Conservation (phyloP, 2,329 filamentous ascomycete species). For the Blastomyces percursus region DNA sequence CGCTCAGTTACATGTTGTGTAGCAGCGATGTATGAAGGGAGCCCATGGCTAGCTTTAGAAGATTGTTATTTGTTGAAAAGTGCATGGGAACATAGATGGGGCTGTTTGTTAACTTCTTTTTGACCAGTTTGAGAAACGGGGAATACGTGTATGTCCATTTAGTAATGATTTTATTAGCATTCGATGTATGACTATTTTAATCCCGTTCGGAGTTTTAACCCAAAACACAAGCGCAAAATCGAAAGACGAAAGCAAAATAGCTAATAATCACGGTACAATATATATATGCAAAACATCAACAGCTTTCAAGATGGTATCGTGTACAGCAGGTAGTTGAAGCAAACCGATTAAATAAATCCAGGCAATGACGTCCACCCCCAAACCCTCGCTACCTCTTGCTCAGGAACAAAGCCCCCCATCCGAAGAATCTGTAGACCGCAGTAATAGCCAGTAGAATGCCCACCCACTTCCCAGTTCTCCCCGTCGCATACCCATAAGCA, state of each 20-base stretch:
- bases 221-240: not conserved
- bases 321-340: not conserved
- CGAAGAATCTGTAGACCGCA: slow-evolving; percentile 58
- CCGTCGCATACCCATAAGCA: slow-evolving; percentile 57
- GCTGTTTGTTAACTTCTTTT: no score
- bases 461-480: slow-evolving; percentile 55
- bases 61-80: no score
- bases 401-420: slow-evolving; percentile 39
- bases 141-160: not conserved
- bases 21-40: not conserved
- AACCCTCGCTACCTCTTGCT: not conserved
- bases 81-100: no score
- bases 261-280: not conserved
- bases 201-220: not conserved
- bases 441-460: slow-evolving; percentile 71
- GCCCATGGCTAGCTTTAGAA: not conserved
- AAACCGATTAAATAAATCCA: not conserved
- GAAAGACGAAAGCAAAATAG: not conserved
- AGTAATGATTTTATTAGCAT: not conserved
- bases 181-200: not conserved
- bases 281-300: not conserved
- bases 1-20: not conserved
- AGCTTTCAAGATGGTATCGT: not conserved
- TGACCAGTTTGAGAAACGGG: no score
- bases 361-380: no score